Base-by-base conservation (phyloP, 208 protist species). In the Wallacemonas collosoma region DNA sequence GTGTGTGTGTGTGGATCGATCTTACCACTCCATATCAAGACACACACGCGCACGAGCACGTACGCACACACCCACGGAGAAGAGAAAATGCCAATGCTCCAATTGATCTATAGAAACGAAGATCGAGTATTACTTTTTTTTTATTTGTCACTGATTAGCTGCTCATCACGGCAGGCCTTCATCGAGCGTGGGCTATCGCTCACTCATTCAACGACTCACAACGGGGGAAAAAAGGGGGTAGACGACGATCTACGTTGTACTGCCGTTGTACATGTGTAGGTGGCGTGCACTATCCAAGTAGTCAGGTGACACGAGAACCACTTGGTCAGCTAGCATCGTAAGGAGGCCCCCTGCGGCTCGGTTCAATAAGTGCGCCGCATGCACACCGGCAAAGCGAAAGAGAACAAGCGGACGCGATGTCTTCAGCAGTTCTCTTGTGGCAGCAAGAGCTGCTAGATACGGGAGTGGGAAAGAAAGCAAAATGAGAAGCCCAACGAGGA, bases 401-500 rank as follows among this genome's bases (percentile, higher is more conserved):
- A 69, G 51, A 35, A 69, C 17, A 6, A 69, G 64, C 3, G 64
- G 64, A 4, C 64, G 44, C 9, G 26, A 69, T 9, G 64, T 43
- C 35, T 69, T 58, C 6, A 40, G 17, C 47, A 69, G 7, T n/a
- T 58, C 54, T 39, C 67, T 48, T 35, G 56, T 60, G 26, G 45
- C 47, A 44, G 56, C 55, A 35, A 71, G 57, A 36, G 17, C 36
- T 12, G 60, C 26, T 55, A 60, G 47, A 57, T 71, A 67, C 14
- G 48, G 26, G 9, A 66, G 0, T 35, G 68, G 70, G 48, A 1
- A 73, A 17, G 68, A n/a, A 47, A 77, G 26, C n/a, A 76, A 44
- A n/a, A 81, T 2, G 41, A 69, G 15, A 39, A 15, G 48, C 14
- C 9, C 44, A 41, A 70, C 57, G 4, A 77, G 36, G 50, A 76